Evolutionary conservation across 1,139 yeast species (phyloP).

Genomic region (Casaregolazyma suthepensis): DNA sequence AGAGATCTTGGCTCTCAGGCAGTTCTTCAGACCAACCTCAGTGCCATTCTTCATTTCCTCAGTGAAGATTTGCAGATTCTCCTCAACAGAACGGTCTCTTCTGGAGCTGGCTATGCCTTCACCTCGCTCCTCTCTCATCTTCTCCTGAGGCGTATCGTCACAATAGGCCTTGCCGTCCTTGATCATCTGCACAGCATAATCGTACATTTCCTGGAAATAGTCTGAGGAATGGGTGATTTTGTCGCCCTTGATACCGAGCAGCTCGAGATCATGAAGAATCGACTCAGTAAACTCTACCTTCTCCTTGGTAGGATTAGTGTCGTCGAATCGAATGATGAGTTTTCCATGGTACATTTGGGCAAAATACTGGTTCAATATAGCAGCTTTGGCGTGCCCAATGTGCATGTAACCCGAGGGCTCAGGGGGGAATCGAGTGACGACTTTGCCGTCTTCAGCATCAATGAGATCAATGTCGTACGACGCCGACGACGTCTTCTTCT

Average conservation of each 20-base stretch:
- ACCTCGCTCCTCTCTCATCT: conserved; percentile 97
- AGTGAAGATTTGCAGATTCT: conserved; percentile 74
- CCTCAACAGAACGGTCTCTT: conserved; percentile 88
- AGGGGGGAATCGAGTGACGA: conserved; percentile 96
- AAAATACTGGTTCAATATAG: conserved; percentile 88
- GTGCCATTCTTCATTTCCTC: conserved; percentile 91
- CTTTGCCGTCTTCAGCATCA: conserved; percentile 86
- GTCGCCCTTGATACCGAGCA: conserved; percentile 90
- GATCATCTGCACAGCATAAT: conserved; percentile 73
- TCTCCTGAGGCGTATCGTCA: conserved; percentile 89
- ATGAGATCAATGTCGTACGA: conserved; percentile 88
- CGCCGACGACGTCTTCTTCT: conserved; percentile 52
- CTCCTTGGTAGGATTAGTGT: conserved; percentile 95
- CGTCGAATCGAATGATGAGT: conserved; percentile 91
- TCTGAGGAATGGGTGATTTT: conserved; percentile 81
- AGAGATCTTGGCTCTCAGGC: conserved; percentile 93
- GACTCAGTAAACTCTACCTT: conserved; percentile 88
- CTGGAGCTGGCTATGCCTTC: conserved; percentile 88
- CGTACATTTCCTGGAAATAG: conserved; percentile 87
- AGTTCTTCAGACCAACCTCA: conserved; percentile 80
- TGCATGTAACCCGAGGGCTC: conserved; percentile 89
- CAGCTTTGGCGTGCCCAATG: conserved; percentile 98
- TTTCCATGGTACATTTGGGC: conserved; percentile 93
- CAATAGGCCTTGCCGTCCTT: conserved; percentile 94
- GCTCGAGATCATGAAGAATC: conserved; percentile 79